phyloP scores from a whole-genome alignment of 129 eudicot species.

The Tagetes patula region DNA sequence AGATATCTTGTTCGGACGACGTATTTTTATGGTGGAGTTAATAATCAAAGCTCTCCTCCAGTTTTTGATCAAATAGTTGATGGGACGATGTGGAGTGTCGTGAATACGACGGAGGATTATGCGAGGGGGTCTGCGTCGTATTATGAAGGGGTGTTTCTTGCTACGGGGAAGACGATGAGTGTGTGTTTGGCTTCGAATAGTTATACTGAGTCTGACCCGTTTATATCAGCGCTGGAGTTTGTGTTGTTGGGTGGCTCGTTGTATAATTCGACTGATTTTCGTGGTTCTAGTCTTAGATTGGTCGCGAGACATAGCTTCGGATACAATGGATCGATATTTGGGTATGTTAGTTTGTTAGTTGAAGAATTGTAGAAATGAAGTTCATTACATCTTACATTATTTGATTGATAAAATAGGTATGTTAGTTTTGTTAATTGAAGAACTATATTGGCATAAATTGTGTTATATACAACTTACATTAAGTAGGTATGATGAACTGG shows the following conservation, averaged over 20 bases:
- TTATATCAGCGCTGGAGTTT: slow-evolving; percentile 70
- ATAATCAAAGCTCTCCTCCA: slow-evolving; percentile 53
- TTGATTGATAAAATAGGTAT: no score
- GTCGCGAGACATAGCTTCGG: slow-evolving; percentile 88
- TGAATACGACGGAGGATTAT: slow-evolving; percentile 85
- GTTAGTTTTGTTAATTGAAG: no score
- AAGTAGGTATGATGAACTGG: no score
- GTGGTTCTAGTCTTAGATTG: slow-evolving; percentile 50
- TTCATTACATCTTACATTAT: no score
- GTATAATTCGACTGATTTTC: slow-evolving; percentile 85
- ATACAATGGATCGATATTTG: slow-evolving; percentile 48
- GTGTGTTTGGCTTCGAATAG: slow-evolving; percentile 79
- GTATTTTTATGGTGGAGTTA: slow-evolving; percentile 78
- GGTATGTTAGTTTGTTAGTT: slow-evolving; percentile 33
- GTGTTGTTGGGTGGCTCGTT: slow-evolving; percentile 57
- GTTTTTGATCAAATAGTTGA: slow-evolving; percentile 91
- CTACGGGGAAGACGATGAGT: slow-evolving; percentile 64
- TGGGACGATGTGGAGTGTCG: slow-evolving; percentile 80
- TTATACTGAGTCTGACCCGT: slow-evolving; percentile 72
- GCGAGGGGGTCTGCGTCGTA: slow-evolving; percentile 42
- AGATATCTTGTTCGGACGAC: slow-evolving; percentile 70
- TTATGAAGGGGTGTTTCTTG: slow-evolving; percentile 77
- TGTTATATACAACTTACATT: no score
- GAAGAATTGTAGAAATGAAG: no score
- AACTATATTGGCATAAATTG: no score